These are phyloP conservation scores for Eucalyptus cloeziana DNA, from an alignment of 345 rosid species.

Conservation along the genomic window DNA sequence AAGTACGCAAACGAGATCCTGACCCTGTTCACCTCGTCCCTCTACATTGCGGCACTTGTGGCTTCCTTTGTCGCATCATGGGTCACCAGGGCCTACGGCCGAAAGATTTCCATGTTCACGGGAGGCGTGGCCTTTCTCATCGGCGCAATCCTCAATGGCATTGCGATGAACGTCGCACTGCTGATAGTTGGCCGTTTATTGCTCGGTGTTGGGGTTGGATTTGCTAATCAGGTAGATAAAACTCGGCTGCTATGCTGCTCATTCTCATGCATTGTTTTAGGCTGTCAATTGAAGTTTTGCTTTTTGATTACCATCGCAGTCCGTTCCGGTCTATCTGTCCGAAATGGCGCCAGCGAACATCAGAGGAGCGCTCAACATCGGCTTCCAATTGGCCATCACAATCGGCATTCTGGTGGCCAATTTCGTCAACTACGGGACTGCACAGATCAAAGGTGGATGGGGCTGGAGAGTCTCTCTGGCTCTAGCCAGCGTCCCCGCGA, in stretches of 20 bases:
- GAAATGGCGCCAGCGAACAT: slow-evolving; percentile 76
- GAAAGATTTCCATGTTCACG: slow-evolving; percentile 1
- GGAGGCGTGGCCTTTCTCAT: slow-evolving; percentile 9
- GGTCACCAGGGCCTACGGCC: slow-evolving; percentile 3
- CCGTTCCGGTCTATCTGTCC: slow-evolving; percentile 68
- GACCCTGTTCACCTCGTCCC: slow-evolving; percentile 27
- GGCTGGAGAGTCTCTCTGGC: slow-evolving; percentile 75
- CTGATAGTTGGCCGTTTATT: slow-evolving; percentile 19
- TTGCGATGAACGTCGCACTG: slow-evolving; percentile 1
- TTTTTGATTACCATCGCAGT: not conserved
- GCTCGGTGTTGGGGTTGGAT: slow-evolving; percentile 23
- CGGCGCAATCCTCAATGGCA: slow-evolving; percentile 18
- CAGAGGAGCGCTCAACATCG: slow-evolving; percentile 75
- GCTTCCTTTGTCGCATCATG: not conserved
- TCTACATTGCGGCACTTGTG: slow-evolving; percentile 17
- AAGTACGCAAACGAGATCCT: slow-evolving; percentile 1
- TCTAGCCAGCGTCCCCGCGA: slow-evolving; percentile 55
- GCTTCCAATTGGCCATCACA: slow-evolving; percentile 70
- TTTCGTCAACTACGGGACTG: slow-evolving; percentile 51
- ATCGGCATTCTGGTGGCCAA: slow-evolving; percentile 60
- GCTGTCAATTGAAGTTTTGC: not conserved
- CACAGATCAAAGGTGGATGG: slow-evolving; percentile 36
- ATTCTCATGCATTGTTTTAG: not conserved
- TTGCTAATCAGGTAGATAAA: slow-evolving; percentile 58
- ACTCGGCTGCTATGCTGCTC: not conserved